phyloP scores from a whole-genome alignment of 768 basidiomycete genomes.

The Tulasnella sp. region DNA sequence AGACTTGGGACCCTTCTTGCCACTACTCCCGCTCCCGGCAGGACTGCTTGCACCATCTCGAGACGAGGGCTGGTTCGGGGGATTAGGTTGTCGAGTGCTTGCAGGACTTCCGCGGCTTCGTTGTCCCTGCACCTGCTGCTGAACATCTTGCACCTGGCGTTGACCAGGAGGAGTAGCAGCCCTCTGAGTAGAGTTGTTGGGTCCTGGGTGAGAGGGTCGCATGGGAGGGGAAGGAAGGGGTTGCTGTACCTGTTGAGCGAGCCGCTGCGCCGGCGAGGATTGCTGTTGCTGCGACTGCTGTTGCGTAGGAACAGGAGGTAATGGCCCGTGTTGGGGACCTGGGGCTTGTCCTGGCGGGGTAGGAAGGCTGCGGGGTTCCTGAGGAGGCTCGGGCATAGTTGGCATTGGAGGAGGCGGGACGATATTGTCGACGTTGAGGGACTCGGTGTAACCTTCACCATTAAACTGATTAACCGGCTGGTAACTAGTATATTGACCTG shows the following conservation, averaged over 20 bases:
- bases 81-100: background rate
- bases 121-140: constrained; percentile 13
- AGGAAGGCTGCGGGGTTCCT: background rate
- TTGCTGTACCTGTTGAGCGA: constrained; percentile 4
- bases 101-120: constrained; percentile 10
- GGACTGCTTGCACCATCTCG: constrained; percentile 6
- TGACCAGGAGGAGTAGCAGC: background rate
- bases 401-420: background rate
- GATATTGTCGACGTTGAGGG: background rate
- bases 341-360: background rate
- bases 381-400: background rate
- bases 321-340: constrained; percentile 2
- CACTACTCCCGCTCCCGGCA: background rate
- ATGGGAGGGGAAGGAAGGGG: constrained; percentile 10
- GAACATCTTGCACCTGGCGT: constrained; percentile 2
- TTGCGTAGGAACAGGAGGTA: constrained; percentile 7
- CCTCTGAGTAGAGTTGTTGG: background rate
- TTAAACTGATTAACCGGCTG: background rate
- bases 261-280: background rate
- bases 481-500: constrained; percentile 19
- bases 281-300: background rate
- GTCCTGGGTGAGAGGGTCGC: background rate
- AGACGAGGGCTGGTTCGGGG: background rate
- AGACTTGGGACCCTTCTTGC: background rate
- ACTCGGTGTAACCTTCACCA: background rate